Conservation (phyloP, 371 early-diverging fungal species). For the Smittium culicis region DNA sequence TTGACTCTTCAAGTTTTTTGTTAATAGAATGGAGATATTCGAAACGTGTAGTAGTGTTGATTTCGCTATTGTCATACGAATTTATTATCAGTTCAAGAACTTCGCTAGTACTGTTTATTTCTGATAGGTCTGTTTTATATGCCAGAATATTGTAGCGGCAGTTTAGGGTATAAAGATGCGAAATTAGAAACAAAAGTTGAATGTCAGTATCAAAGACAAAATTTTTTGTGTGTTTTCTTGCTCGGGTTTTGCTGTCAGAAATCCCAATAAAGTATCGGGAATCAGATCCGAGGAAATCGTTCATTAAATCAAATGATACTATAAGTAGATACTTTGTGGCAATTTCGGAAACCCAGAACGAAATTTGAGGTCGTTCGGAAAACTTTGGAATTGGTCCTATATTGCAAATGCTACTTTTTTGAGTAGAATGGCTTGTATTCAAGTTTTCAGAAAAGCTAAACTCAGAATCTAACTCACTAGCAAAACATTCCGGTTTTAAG, state of each 20-base stretch:
- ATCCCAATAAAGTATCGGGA: background rate
- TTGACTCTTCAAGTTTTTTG: background rate
- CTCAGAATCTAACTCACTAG: background rate
- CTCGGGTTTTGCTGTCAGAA: background rate
- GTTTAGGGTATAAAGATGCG: background rate
- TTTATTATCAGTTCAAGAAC: background rate
- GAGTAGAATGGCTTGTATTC: background rate
- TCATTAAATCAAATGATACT: background rate
- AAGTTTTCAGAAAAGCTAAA: background rate
- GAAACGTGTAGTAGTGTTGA: too few relatives aligned
- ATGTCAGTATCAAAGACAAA: background rate
- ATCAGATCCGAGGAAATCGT: background rate
- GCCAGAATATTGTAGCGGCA: background rate
- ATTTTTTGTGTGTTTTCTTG: background rate
- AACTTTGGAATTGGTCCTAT: background rate
- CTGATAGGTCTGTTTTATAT: background rate
- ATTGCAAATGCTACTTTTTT: background rate
- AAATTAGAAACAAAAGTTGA: background rate
- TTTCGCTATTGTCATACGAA: too few relatives aligned
- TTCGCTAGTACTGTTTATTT: background rate
- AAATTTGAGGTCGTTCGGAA: slow-evolving; percentile 5
- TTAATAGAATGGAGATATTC: background rate
- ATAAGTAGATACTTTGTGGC: slow-evolving; percentile 6
- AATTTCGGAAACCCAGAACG: slow-evolving; percentile 8
- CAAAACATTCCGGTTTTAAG: background rate